Base-by-base conservation (phyloP, 2,329 filamentous ascomycete genomes). In the Penicillium sp. region DNA sequence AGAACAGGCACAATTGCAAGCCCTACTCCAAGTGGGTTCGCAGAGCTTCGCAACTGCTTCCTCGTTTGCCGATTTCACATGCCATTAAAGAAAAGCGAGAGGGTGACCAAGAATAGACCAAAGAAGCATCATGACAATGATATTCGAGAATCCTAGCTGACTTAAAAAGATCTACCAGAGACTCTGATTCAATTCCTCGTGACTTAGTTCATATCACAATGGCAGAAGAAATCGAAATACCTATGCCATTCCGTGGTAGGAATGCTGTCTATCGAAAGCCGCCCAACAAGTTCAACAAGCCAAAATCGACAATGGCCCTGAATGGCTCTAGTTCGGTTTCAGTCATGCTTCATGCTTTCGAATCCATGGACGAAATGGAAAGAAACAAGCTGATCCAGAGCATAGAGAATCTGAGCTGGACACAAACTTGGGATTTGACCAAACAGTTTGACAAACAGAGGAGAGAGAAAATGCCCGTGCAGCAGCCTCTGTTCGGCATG, bases 381-480 rank as follows among this genome's bases (percentile, higher is more conserved):
- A 27, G 41, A 12, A 27, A 53, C 21, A 47, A 25, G 17, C 9
- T 43, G 31, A 52, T 56, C 6, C 47, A 51, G n/a, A 38, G 33
- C 23, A 35, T 56, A 6, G 53, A 43, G 1, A n/a, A 56, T 43
- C 31, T 51, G n/a, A 44, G 39, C 12, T 56, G 36, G 39, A 5
- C 21, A n/a, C 13, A 56, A 31, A 44, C 39, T 17, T 29, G 42
- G 23, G 53, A 51, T 15, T 38, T 52, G 35, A 36, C 29, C 13
- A 42, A 51, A 41, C 53, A 55, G 21, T 29, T 53, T 12, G 42
- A 41, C 19, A 39, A 48, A 39, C 17, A 35, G 12, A 56, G 39
- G 4, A 35, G 36, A 44, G 15, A 31, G 12, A 36, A 29, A 3
- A 36, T 21, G 19, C 39, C 53, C 2, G 31, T 44, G 31, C n/a